A percentile compares a stretch with the other conserved stretches of the same genome.
phyloP scores from a whole-genome alignment of 2,329 filamentous ascomycete genomes.

The Alternaria incomplexa region DNA sequence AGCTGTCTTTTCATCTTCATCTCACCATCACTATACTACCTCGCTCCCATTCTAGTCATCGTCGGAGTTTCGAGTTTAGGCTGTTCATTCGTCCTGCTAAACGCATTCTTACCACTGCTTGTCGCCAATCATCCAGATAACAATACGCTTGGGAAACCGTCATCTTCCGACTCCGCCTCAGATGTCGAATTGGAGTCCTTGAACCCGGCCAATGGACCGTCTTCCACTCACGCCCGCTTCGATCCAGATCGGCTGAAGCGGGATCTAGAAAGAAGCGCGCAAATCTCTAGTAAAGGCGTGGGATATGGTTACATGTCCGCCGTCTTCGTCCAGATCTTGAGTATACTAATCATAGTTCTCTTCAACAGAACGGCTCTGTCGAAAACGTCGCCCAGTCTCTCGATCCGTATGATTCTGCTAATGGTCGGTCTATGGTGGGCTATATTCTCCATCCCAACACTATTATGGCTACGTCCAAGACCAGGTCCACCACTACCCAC shows the following conservation, averaged over 20 bases:
- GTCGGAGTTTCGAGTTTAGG: conserved; percentile 89
- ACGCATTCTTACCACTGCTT: conserved; percentile 87
- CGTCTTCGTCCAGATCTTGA: conserved; percentile 77
- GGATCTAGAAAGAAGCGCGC: conserved; percentile 79
- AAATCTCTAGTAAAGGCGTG: conserved; percentile 86
- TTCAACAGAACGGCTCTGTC: conserved; percentile 45
- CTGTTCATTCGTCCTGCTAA: conserved; percentile 93
- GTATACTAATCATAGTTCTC: conserved; percentile 74
- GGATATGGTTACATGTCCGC: conserved; percentile 88
- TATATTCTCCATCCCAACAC: conserved; percentile 81
- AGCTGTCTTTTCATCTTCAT: conserved; percentile 86
- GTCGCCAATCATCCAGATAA: conserved; percentile 77
- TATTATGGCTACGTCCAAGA: conserved; percentile 80
- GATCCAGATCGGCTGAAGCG: conserved; percentile 53
- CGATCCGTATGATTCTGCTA: conserved; percentile 80
- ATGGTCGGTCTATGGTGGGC: conserved; percentile 89
- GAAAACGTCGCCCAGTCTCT: conserved; percentile 77
- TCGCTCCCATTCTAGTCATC: conserved; percentile 81
- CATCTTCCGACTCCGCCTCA: conserved; percentile 17
- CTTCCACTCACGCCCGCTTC: conserved; percentile 3
- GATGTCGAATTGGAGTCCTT: conserved; percentile 39
- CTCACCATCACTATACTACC: conserved; percentile 72
- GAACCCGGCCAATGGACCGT: conserved; percentile 16
- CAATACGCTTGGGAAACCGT: conserved; percentile 9
- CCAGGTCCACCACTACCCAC: conserved; percentile 77